These are phyloP conservation scores for Cercospora sp. DNA, from an alignment of 2,329 filamentous ascomycete species.

Conservation along the genomic window DNA sequence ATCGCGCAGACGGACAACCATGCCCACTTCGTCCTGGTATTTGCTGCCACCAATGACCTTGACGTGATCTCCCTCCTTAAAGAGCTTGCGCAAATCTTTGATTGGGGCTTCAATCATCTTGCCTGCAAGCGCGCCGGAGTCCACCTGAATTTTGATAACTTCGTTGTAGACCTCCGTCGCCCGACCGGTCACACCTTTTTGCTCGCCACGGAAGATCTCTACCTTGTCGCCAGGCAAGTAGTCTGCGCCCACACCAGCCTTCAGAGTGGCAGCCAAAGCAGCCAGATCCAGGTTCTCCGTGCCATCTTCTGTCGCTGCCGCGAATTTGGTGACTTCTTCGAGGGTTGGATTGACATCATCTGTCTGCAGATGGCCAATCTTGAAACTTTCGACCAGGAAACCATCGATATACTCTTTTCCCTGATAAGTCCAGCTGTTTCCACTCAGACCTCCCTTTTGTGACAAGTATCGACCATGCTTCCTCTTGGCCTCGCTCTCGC, in stretches of 20 bases:
- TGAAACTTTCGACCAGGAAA: conserved; percentile 91
- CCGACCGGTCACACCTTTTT: conserved; percentile 84
- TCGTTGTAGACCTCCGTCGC: conserved; percentile 84
- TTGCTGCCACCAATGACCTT: conserved; percentile 96
- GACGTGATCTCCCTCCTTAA: conserved; percentile 92
- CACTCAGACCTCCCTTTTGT: conserved; percentile 49
- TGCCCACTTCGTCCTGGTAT: conserved; percentile 92
- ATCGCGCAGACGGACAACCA: conserved; percentile 90
- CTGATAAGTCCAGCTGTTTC: conserved; percentile 79
- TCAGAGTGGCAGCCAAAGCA: conserved; percentile 84
- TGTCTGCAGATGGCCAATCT: conserved; percentile 79
- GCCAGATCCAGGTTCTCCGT: conserved; percentile 91
- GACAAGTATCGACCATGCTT: conserved; percentile 67
- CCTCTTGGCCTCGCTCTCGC: conserved; percentile 88
- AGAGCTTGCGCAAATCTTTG: conserved; percentile 88
- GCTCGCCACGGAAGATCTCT: conserved; percentile 93
- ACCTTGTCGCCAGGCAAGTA: conserved; percentile 95
- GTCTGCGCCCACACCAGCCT: conserved; percentile 75
- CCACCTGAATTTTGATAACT: conserved; percentile 85
- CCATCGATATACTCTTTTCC: conserved; percentile 89
- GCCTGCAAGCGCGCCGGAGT: conserved; percentile 76
- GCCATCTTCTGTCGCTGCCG: conserved; percentile 83
- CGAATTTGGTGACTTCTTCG: conserved; percentile 94
- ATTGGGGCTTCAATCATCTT: conserved; percentile 90
- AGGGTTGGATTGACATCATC: conserved; percentile 90